A percentile compares a stretch with the other conserved stretches of the same genome.
These are phyloP conservation scores for Trametes hirsuta DNA, from an alignment of 1,284 basidiomycete genomes.

Conservation along the genomic window DNA sequence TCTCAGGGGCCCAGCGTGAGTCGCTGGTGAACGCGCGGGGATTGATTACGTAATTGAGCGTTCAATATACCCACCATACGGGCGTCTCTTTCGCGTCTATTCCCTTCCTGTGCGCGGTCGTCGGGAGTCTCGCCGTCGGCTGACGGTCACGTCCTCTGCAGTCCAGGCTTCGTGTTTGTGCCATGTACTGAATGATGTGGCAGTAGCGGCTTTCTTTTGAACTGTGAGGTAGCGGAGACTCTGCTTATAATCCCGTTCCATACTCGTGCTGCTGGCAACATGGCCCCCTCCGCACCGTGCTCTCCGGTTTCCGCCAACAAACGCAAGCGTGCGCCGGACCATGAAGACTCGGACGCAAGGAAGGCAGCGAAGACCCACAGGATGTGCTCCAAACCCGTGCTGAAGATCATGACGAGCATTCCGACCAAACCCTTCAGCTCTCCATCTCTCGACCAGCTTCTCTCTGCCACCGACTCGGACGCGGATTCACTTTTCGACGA, in stretches of 20 bases:
- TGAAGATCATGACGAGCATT: slow-evolving; percentile 18
- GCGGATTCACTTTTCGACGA: slow-evolving; percentile 48
- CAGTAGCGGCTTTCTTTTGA: neutral
- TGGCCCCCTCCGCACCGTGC: neutral
- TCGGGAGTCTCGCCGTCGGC: too few relatives aligned
- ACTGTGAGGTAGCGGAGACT: neutral
- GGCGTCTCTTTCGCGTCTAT: neutral
- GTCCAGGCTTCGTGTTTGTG: too few relatives aligned
- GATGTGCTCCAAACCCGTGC: slow-evolving; percentile 1
- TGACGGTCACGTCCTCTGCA: too few relatives aligned
- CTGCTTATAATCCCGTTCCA: neutral
- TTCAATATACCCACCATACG: neutral
- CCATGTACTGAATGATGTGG: neutral
- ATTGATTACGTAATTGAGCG: slow-evolving; percentile 3
- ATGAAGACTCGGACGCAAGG: neutral
- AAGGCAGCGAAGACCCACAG: neutral
- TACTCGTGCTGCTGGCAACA: neutral
- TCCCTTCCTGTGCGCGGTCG: too few relatives aligned
- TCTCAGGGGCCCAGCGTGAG: neutral
- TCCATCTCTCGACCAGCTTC: slow-evolving; percentile 16
- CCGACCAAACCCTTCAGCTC: slow-evolving; percentile 1
- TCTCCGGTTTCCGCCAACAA: slow-evolving; percentile 10
- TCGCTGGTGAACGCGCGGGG: neutral
- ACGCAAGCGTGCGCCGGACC: slow-evolving; percentile 14
- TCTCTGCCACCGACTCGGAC: slow-evolving; percentile 30